These are phyloP conservation scores for Tetracladium setigerum DNA, from an alignment of 495 filamentous ascomycete genomes.

Conservation along the genomic window DNA sequence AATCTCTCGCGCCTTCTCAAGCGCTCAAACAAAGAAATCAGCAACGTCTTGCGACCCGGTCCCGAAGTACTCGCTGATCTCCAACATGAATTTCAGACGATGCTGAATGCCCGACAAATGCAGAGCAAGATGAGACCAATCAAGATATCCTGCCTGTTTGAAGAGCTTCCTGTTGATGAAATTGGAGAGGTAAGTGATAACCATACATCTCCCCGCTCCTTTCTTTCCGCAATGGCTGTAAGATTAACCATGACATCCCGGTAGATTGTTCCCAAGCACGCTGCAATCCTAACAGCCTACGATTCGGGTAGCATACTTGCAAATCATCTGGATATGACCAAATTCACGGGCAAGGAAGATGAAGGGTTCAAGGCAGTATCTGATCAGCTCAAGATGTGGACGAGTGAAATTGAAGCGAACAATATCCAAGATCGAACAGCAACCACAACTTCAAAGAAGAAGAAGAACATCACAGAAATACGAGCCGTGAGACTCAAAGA, in stretches of 20 bases:
- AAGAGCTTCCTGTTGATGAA: constrained; percentile 3
- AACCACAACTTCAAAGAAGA: too few species aligned
- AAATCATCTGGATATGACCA: constrained; percentile 37
- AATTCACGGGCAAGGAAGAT: constrained; percentile 24
- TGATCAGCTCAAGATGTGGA: constrained; percentile 20
- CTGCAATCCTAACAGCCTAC: constrained; percentile 20
- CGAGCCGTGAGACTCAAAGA: too few species aligned
- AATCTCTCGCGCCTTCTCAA: background rate
- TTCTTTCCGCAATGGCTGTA: background rate
- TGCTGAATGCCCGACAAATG: constrained; percentile 18
- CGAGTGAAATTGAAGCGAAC: constrained; percentile 1
- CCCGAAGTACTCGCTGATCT: constrained; percentile 22
- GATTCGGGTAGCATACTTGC: constrained; percentile 25
- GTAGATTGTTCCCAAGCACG: background rate
- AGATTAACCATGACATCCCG: background rate
- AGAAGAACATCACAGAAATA: too few species aligned
- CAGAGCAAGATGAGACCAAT: constrained; percentile 3
- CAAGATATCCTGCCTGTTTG: constrained; percentile 8
- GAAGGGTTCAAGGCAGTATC: constrained; percentile 19
- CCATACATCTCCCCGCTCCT: too few species aligned
- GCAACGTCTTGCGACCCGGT: background rate
- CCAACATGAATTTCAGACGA: constrained; percentile 26
- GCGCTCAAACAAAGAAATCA: constrained; percentile 19
- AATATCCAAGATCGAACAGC: too few species aligned
- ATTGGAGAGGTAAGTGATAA: constrained; percentile 8